A percentile compares a stretch with the other conserved stretches of the same genome.
Conservation (phyloP, 2,329 filamentous ascomycete genomes). For the Clonostachys rosea region DNA sequence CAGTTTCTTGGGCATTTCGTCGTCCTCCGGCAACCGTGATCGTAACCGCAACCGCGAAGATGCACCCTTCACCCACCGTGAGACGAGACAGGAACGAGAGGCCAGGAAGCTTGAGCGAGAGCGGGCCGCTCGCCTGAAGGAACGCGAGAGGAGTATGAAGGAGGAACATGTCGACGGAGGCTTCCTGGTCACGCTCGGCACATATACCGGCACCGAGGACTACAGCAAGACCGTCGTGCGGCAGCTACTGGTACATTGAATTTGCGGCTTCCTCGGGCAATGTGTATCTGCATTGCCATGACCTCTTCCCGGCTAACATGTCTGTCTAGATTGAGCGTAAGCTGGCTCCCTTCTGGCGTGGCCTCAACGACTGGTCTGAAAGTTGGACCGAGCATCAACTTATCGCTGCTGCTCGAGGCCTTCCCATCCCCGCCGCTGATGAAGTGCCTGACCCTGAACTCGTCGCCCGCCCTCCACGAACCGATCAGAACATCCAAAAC, state of each 20-base stretch:
- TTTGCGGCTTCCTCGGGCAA: background rate
- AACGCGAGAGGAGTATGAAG: conserved; percentile 83
- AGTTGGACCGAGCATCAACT: conserved; percentile 94
- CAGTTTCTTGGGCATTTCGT: conserved; percentile 35
- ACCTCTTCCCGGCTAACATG: too few species aligned
- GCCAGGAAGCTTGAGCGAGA: conserved; percentile 82
- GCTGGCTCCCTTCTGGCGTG: conserved; percentile 92
- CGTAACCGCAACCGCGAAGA: conserved; percentile 29
- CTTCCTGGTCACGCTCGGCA: conserved; percentile 88
- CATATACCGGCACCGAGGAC: conserved; percentile 89
- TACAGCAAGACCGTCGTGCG: conserved; percentile 86
- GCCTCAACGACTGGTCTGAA: conserved; percentile 81
- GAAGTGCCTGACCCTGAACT: conserved; percentile 70
- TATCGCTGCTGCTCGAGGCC: conserved; percentile 81
- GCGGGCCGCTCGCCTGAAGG: conserved; percentile 67
- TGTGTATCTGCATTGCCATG: background rate
- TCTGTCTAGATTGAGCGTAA: conserved; percentile 80
- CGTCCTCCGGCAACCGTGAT: conserved; percentile 28
- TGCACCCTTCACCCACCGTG: conserved; percentile 59
- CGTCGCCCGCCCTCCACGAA: conserved; percentile 39
- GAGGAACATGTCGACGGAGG: conserved; percentile 95
- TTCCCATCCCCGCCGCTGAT: conserved; percentile 80
- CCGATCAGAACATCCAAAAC: conserved; percentile 58
- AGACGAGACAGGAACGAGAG: conserved; percentile 89
- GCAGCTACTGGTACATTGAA: conserved; percentile 72